Conservation (phyloP, 306 rosid genomes). For the Oxytropis ochrocephala region DNA sequence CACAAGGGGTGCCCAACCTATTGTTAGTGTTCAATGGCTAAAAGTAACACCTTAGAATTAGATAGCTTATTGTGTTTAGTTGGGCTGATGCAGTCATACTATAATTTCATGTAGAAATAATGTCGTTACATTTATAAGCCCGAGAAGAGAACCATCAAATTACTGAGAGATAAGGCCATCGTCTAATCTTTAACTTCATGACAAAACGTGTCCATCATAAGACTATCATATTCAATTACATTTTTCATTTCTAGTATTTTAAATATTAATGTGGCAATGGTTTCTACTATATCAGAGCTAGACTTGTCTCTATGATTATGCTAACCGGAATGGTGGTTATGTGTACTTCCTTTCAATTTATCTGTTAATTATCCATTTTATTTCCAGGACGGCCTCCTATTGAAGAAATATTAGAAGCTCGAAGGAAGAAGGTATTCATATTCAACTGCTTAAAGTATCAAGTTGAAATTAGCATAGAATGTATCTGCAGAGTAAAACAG, state of each 20-base stretch:
- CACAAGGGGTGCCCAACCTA: no score
- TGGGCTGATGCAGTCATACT: background rate
- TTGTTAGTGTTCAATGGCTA: background rate
- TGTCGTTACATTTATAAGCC: background rate
- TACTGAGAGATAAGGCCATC: background rate
- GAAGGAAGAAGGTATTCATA: constrained; percentile 60
- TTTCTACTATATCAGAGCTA: background rate
- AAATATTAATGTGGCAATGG: background rate
- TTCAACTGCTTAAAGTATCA: background rate
- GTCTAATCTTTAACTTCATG: background rate
- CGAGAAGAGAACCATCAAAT: background rate
- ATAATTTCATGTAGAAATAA: background rate
- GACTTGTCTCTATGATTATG: background rate
- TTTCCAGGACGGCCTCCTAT: constrained; percentile 76
- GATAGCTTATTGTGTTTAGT: background rate
- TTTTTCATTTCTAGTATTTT: background rate
- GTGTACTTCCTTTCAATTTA: background rate
- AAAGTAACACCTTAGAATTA: background rate
- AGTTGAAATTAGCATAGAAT: background rate
- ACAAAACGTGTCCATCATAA: background rate
- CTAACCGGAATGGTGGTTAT: background rate
- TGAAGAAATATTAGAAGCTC: constrained; percentile 60
- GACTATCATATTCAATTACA: background rate
- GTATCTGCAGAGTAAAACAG: background rate
- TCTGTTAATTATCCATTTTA: background rate